phyloP scores from a whole-genome alignment of 345 rosid genomes.

The Boechera retrofracta region DNA sequence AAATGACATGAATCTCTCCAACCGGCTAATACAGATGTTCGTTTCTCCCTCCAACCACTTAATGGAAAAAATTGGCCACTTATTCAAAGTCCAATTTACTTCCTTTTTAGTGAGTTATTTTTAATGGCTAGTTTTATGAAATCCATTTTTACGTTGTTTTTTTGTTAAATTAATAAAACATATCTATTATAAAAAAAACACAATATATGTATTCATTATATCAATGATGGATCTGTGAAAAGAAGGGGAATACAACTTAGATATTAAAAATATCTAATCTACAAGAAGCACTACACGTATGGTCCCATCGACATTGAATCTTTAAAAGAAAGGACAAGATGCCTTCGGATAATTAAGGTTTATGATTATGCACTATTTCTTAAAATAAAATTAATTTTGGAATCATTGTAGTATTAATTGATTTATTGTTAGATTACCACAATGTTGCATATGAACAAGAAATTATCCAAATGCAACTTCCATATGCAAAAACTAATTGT shows the following conservation, averaged over 20 bases:
- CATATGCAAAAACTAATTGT: not conserved
- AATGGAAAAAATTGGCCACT: not conserved
- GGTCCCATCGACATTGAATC: conserved; percentile 42
- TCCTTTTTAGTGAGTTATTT: not conserved
- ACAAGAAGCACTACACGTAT: conserved; percentile 36
- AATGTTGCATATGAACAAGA: not conserved
- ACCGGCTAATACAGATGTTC: not conserved
- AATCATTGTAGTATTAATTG: conserved; percentile 6
- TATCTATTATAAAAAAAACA: not conserved
- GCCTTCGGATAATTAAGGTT: conserved; percentile 47
- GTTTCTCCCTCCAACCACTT: not conserved
- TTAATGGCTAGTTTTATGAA: not conserved
- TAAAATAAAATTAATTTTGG: conserved; percentile 3
- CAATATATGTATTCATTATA: not conserved
- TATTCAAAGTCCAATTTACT: not conserved
- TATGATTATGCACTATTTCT: conserved; percentile 14
- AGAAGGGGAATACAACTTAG: not conserved
- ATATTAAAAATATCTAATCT: conserved; percentile 38
- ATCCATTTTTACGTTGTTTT: not conserved
- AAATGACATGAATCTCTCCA: not conserved
- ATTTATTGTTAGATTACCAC: not conserved
- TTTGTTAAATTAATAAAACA: not conserved
- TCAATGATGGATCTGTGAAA: not conserved
- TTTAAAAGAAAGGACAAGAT: conserved; percentile 37
- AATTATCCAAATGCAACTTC: too few species aligned